Base-by-base conservation (phyloP, 768 basidiomycete species). In the Boletus sensibilis region DNA sequence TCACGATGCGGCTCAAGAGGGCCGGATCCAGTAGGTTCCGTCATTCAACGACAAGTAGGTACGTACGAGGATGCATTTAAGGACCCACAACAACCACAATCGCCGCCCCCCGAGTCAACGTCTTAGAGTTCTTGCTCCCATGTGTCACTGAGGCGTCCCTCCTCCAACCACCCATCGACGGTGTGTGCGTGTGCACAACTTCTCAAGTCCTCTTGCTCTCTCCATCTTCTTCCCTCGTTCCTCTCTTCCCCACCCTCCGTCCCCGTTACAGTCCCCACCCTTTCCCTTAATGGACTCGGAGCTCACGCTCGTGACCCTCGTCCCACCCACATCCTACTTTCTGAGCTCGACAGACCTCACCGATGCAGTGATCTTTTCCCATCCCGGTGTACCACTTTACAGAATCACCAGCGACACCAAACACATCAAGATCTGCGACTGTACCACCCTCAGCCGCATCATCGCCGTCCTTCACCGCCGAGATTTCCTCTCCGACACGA, bases 241-340 rank as follows among this genome's bases (percentile, higher is more conserved):
- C 43, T 23, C 21, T 37, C 31, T 5, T 33, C 11, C 21, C 43
- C 35, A 4, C 27, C 7, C 27, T 9, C 35, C 13, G 11, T 49
- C 34, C 40, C 31, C 4, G 21, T 25, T 33, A n/a, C 12, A 16
- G n/a, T 20, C 20, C 8, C 11, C 9, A 4, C n/a, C 18, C 4
- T 33, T 9, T n/a, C 16, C 43, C n/a, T 14, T 20, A 46, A 72
- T 71, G 70, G 67, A 71, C 50, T 71, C 70, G 12, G 16, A 63
- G 14, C 12, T 54, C 43, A 71, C 70, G 1, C 71, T 71, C 42
- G 71, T 71, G 14, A 59, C 50, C 37, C 47, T 53, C 11, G 4
- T 50, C 8, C 67, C 67, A 20, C 70, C 71, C 23, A 72, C 65
- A 13, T 1, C 51, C 39, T 72, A 72, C 59, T 71, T 59, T 39